Evolutionary conservation across 139 green algal genomes (phyloP), one percentile per base, ranked within the genome.

Genomic region (Yamagishiella unicocca): DNA sequence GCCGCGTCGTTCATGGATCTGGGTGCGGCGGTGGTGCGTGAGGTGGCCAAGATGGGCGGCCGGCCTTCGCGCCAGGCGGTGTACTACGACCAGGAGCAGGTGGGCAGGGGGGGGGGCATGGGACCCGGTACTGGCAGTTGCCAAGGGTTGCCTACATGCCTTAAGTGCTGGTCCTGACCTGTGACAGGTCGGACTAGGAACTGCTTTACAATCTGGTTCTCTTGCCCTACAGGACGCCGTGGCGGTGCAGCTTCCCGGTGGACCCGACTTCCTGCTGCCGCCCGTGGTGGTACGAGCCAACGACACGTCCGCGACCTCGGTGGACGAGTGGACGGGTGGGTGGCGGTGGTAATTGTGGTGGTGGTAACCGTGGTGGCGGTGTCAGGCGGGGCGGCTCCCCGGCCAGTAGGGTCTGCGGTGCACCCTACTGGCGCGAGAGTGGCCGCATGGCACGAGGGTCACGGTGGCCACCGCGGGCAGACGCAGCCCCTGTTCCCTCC

Each of bases 251-350:
- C 55, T 92, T 42, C 91, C 73, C 31, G 92, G 88, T 17, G 54
- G 87, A 43, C 86, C 83, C 27, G 94, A 96, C 66, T 98, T 98
- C 79, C 87, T 90, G 58, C 92, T 99, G 82, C 78, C 95, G 46
- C 93, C 97, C 4, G 94, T 94, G 2, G 82, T 85, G 14, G 93
- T 99, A 85, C 93, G 97, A 17, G 91, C 95, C 40, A 97, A 98
- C 83, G 97, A 99, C 94, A 98, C 95, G 1, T 97, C 92, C 0
- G 96, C 96, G 1, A 53, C 68, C 19, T 93, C 86, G 73, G 93
- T 99, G 81, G 94, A 98, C 85, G 96, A 99, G 89, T 99, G 96
- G 96, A 99, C 95, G 54, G 95, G 96, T 53, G 66, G 9, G 89
- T 64, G 50, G 50, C 17, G 12, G 50, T 67, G 58, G 58, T 67